Evolutionary conservation across 2,329 filamentous ascomycete species (phyloP), one percentile per base, ranked within the genome.

Genomic region (Malbranchea cinnamomea): DNA sequence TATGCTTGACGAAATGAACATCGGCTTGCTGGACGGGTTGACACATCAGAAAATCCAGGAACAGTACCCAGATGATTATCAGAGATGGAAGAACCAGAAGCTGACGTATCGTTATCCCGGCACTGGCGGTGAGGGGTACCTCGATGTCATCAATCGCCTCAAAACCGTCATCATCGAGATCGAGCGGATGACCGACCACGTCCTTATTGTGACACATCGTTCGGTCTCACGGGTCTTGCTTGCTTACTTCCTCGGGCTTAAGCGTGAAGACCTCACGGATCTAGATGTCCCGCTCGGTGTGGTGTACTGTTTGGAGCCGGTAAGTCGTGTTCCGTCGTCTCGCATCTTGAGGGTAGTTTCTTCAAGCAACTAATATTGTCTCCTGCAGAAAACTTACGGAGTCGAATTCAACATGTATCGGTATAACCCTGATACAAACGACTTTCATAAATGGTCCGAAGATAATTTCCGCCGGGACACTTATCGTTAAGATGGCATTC

Each of bases 21-120:
- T 87, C 0, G 89, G 89, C 9, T 69, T 74, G 28, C 93, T 94
- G 60, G 89, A 98, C 49, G 87, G 89, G 29, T 74, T 94, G 64
- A 95, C 89, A 0, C 95, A 98, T 52, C 71, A 79, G 2, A 81
- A 93, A 44, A 95, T 98, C 43, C 76, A 74, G 33, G 60, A 68
- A n/a, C 71, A 74, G 37, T 77, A 78, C 48, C 77, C 76, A 0
- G 74, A 83, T 2, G 85, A 98, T 49, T 98, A 83, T 49, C 64
- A 66, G 23, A 76, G 79, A 46, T 80, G 89, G 28, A 71, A 76
- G 39, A 64, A 64, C 35, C 80, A 95, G 60, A 98, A 98, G 60
- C 73, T 98, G 30, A 79, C 83, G 44, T 98, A 98, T 56, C 84
- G 91, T 40, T 95, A 95, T 53, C 89, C 89, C 1, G 89, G 89